These are phyloP conservation scores for Annulohypoxylon stygium DNA, from an alignment of 495 filamentous ascomycete genomes.

Conservation along the genomic window DNA sequence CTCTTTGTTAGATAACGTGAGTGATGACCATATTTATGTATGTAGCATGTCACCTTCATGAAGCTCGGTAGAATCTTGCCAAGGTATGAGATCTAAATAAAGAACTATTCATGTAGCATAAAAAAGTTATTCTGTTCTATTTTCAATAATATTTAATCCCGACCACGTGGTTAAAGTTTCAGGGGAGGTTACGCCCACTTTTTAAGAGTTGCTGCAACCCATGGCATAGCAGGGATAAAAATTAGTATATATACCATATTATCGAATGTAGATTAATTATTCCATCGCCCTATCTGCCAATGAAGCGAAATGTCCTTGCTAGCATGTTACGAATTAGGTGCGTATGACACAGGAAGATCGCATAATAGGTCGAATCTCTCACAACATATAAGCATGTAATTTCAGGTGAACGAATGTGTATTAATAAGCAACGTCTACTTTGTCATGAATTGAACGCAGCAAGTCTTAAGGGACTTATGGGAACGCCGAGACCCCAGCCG, in stretches of 20 bases:
- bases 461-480: constrained; percentile 19
- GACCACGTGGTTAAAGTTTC: constrained; percentile 44
- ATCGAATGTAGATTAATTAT: background rate
- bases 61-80: background rate
- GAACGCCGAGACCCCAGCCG: constrained; percentile 16
- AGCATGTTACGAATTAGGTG: background rate
- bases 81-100: background rate
- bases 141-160: constrained; percentile 9
- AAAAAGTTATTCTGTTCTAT: constrained; percentile 4
- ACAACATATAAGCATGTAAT: background rate
- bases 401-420: constrained; percentile 41
- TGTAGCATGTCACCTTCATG: background rate
- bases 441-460: constrained; percentile 31
- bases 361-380: background rate
- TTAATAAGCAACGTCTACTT: constrained; percentile 37
- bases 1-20: background rate
- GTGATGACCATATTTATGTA: background rate
- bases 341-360: background rate
- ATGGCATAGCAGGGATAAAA: background rate
- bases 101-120: constrained; percentile 6
- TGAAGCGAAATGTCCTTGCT: background rate
- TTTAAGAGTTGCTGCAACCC: constrained; percentile 18
- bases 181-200: constrained; percentile 34
- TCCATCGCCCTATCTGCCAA: background rate
- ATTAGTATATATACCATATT: background rate